Percentiles rank a stretch among this genome's conserved stretches.
phyloP scores from a whole-genome alignment of 768 basidiomycete genomes.

The Pleurotus sapidus region DNA sequence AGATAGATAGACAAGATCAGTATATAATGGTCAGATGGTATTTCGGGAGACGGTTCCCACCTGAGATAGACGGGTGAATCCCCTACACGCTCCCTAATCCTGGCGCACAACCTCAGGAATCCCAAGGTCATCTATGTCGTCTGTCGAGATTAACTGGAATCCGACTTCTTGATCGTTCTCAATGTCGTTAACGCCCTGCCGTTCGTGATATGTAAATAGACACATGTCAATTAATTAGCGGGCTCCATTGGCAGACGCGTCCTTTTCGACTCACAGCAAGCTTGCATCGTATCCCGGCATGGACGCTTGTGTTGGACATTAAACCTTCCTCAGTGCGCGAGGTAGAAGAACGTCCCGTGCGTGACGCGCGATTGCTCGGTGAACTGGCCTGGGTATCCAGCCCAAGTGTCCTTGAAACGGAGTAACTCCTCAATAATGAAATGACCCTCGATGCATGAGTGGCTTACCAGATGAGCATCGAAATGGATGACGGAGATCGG shows the following conservation, averaged over 20 bases:
- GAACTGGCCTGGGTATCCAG: slow-evolving; percentile 51
- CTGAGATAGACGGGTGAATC: slow-evolving; percentile 76
- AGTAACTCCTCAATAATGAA: slow-evolving; percentile 43
- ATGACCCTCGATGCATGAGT: slow-evolving; percentile 8
- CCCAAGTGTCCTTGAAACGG: slow-evolving; percentile 65
- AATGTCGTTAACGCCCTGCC: slow-evolving; percentile 61
- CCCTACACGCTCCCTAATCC: slow-evolving; percentile 72
- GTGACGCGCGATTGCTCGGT: slow-evolving; percentile 67
- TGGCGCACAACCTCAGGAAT: slow-evolving; percentile 63
- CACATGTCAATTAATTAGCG: too few species aligned
- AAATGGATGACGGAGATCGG: slow-evolving; percentile 84
- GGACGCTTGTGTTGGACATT: slow-evolving; percentile 74
- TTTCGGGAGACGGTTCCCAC: slow-evolving; percentile 28
- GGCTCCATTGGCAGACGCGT: too few species aligned
- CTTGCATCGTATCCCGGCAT: slow-evolving; percentile 85
- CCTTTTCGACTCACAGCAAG: slow-evolving; percentile 33
- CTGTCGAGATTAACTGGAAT: slow-evolving; percentile 75
- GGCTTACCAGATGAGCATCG: slow-evolving; percentile 53
- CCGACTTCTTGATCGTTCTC: slow-evolving; percentile 70
- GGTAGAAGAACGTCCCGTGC: slow-evolving; percentile 85
- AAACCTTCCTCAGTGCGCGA: slow-evolving; percentile 78
- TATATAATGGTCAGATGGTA: neutral
- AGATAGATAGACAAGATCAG: neutral
- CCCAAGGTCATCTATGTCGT: slow-evolving; percentile 83
- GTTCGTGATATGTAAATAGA: neutral